These are phyloP conservation scores for Penicillium expansum DNA, from an alignment of 2,329 filamentous ascomycete species.

Conservation along the genomic window DNA sequence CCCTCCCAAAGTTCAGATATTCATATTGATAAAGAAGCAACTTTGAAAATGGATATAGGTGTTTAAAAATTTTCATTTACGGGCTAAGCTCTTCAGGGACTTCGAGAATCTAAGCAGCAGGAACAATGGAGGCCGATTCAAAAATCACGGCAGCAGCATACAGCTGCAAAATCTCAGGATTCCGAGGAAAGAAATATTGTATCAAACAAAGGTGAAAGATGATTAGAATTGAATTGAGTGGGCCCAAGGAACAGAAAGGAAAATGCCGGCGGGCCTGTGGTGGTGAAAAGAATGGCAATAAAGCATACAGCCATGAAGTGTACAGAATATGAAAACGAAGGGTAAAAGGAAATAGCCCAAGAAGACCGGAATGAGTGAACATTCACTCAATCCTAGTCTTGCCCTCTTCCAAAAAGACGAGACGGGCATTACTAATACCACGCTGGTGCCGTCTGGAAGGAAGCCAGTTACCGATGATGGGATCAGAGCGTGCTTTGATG, in stretches of 20 bases:
- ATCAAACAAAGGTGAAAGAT: not conserved
- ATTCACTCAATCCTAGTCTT: slow-evolving; percentile 88
- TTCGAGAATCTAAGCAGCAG: not conserved
- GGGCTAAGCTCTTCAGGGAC: not conserved
- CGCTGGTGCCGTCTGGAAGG: slow-evolving; percentile 65
- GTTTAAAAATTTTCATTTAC: not conserved
- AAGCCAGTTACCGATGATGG: slow-evolving; percentile 73
- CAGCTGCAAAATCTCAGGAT: not conserved
- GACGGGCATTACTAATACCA: slow-evolving; percentile 75
- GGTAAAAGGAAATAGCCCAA: not conserved
- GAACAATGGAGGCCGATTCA: not conserved
- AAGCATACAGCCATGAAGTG: slow-evolving; percentile 22
- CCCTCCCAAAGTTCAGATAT: no score
- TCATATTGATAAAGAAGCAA: not conserved
- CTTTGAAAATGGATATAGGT: not conserved
- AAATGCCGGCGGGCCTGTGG: not conserved
- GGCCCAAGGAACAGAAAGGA: not conserved
- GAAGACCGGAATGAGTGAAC: not conserved
- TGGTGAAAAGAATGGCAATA: slow-evolving; percentile 8
- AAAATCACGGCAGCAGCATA: not conserved
- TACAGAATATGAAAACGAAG: slow-evolving; percentile 9
- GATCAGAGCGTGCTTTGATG: slow-evolving; percentile 75
- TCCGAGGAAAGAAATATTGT: not conserved
- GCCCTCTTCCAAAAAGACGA: slow-evolving; percentile 87
- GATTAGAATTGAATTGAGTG: not conserved